Evolutionary conservation across 1,139 yeast species (phyloP), one percentile per base, ranked within the genome.

Genomic region (Yamadazyma kanchanaburiensis): DNA sequence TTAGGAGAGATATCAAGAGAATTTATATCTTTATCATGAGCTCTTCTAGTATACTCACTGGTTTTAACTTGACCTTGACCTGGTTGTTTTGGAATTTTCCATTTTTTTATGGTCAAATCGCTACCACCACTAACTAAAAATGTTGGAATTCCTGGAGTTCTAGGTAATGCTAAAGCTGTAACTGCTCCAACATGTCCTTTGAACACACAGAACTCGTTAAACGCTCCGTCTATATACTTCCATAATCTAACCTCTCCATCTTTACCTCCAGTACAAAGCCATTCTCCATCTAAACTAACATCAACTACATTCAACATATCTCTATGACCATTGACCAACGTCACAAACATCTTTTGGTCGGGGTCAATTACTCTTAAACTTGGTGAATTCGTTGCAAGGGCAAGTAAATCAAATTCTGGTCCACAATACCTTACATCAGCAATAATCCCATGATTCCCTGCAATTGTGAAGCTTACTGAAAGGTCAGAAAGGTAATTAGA

Each of bases 21-120:
- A 50, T 91, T 94, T 37, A 91, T 89, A 55, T 91, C 96, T 55
- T 91, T 91, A 33, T 91, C 98, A 55, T 91, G 99, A 0, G 96
- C 98, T 49, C 91, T 77, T 64, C 96, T 76, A 0, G 98, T 91
- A 56, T 82, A 91, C 26, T 78, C 82, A 3, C 96, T 80, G 1
- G 72, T 63, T 34, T 61, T 70, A 8, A 76, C 60, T 1, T 47
- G 38, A n/a, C 45, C 44, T 6, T 39, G 28, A 10, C 10, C 9
- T 7, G 7, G 7, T 10, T 18, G 20, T 1, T 37, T 33, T 11
- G 88, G 94, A 18, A 86, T 70, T 28, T 68, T 69, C 98, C 98
- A 91, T 56, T 82, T 82, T 54, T 91, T 91, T 22, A 91, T 74
- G 0, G 98, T 91, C 47, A 88, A 69, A 57, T 91, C 99, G 42